A percentile compares a stretch with the other conserved stretches of the same genome.
These are phyloP conservation scores for Naganishia cerealis DNA, from an alignment of 1,284 basidiomycete genomes.

Conservation along the genomic window DNA sequence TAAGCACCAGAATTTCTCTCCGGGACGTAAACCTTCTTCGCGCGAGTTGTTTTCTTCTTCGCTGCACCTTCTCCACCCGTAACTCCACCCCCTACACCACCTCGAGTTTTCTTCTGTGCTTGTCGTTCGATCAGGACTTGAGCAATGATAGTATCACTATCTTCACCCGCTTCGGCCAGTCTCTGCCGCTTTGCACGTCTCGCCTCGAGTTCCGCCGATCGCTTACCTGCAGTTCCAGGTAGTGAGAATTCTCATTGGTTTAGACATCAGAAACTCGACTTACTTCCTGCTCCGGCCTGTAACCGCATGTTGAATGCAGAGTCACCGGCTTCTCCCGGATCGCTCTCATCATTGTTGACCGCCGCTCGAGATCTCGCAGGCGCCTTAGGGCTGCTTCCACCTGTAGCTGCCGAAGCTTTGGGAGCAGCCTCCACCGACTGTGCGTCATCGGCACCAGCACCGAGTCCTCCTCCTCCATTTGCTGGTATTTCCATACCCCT, in stretches of 20 bases:
- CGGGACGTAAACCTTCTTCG: constrained; percentile 46
- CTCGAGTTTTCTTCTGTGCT: constrained; percentile 24
- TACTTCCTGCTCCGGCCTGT: constrained; percentile 19
- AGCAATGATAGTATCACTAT: constrained; percentile 13
- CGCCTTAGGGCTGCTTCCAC: not conserved
- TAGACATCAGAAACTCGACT: not conserved
- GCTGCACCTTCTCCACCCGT: constrained; percentile 15
- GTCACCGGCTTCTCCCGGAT: not conserved
- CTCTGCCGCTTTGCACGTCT: constrained; percentile 36
- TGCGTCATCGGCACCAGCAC: not conserved
- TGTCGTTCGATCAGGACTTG: constrained; percentile 15
- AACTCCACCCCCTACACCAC: constrained; percentile 17
- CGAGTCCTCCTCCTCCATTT: not conserved
- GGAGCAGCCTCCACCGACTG: not conserved
- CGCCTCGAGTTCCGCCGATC: constrained; percentile 11
- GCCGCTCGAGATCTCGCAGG: not conserved
- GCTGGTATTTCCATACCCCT: constrained; percentile 35
- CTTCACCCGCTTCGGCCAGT: constrained; percentile 26
- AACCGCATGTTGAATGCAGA: constrained; percentile 19
- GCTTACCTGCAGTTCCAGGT: not conserved
- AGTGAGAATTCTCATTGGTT: not conserved
- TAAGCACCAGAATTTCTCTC: constrained; percentile 46
- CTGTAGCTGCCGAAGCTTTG: no score
- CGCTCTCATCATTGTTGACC: not conserved
- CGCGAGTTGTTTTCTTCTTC: constrained; percentile 37